phyloP scores from a whole-genome alignment of 2,329 filamentous ascomycete genomes.

The Monosporascus sp. region DNA sequence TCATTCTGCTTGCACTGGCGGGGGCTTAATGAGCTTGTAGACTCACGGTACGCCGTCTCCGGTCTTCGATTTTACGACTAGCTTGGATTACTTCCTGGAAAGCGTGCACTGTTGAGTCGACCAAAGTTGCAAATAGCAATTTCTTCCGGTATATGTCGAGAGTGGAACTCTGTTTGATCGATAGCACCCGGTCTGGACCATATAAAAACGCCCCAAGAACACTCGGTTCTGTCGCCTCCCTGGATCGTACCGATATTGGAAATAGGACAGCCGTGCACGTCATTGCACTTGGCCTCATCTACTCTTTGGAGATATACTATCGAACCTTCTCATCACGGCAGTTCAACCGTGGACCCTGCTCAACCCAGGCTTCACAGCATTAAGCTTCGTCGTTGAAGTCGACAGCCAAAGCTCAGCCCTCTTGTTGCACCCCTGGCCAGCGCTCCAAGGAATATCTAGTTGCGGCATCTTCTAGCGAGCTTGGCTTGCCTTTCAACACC shows the following conservation, averaged over 20 bases:
- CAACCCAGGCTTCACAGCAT: not conserved
- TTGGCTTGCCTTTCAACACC: slow-evolving; percentile 10
- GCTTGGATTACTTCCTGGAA: slow-evolving; percentile 3
- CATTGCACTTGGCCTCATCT: not conserved
- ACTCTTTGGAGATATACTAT: not conserved
- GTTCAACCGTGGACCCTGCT: not conserved
- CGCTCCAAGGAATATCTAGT: not conserved
- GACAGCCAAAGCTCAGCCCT: not conserved
- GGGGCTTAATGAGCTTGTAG: not conserved
- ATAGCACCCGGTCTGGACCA: not conserved
- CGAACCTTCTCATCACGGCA: not conserved
- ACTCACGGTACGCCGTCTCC: not conserved
- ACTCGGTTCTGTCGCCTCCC: not conserved
- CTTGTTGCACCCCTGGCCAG: not conserved
- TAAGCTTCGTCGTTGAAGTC: not conserved
- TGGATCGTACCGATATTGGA: not conserved
- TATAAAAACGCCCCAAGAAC: not conserved
- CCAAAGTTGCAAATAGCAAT: not conserved
- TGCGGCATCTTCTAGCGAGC: slow-evolving; percentile 8
- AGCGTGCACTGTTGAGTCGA: not conserved
- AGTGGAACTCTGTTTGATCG: not conserved
- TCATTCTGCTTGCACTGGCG: not conserved
- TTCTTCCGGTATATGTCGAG: not conserved
- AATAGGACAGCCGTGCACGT: not conserved
- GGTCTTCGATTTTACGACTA: slow-evolving; percentile 1